Evolutionary conservation across 495 filamentous ascomycete species (phyloP).

Genomic region (Aspergillus diversus): DNA sequence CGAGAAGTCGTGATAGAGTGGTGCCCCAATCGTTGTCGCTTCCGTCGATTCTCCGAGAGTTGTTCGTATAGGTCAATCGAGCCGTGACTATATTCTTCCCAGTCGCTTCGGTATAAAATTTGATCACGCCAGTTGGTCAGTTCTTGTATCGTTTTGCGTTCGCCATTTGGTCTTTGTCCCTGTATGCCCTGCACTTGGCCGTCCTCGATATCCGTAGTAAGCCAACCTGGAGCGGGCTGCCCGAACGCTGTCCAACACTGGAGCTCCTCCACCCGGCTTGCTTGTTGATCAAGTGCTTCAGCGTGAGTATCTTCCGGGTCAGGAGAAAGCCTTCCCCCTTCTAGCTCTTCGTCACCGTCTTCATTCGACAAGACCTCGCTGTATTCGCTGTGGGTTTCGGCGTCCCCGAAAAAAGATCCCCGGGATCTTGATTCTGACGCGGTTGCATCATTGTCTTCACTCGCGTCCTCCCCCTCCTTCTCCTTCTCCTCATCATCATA

Average conservation of each 20-base stretch:
- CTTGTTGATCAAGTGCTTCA: conserved; percentile 55
- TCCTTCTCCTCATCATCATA: neutral
- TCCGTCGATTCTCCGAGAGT: conserved; percentile 37
- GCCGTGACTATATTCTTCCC: conserved; percentile 51
- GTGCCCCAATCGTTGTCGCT: conserved; percentile 29
- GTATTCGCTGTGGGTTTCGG: neutral
- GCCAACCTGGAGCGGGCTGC: conserved; percentile 23
- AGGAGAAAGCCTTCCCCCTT: conserved; percentile 3
- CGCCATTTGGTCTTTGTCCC: conserved; percentile 22
- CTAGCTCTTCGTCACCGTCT: conserved; percentile 22
- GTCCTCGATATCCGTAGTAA: conserved; percentile 17
- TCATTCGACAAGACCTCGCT: neutral
- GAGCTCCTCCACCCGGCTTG: conserved; percentile 58
- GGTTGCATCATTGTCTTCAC: conserved; percentile 27
- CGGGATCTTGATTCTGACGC: neutral
- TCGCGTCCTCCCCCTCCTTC: conserved; percentile 23
- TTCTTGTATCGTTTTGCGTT: conserved; percentile 37
- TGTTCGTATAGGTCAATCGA: conserved; percentile 36
- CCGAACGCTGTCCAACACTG: conserved; percentile 58
- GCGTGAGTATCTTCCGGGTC: conserved; percentile 54
- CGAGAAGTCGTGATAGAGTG: conserved; percentile 4
- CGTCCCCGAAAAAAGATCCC: neutral
- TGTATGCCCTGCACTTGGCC: conserved; percentile 24
- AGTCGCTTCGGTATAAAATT: conserved; percentile 48
- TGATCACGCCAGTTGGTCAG: conserved; percentile 50